Percentiles rank a stretch among this genome's conserved stretches.
These are phyloP conservation scores for Lactarius sp. DNA, from an alignment of 768 basidiomycete species.

Conservation along the genomic window DNA sequence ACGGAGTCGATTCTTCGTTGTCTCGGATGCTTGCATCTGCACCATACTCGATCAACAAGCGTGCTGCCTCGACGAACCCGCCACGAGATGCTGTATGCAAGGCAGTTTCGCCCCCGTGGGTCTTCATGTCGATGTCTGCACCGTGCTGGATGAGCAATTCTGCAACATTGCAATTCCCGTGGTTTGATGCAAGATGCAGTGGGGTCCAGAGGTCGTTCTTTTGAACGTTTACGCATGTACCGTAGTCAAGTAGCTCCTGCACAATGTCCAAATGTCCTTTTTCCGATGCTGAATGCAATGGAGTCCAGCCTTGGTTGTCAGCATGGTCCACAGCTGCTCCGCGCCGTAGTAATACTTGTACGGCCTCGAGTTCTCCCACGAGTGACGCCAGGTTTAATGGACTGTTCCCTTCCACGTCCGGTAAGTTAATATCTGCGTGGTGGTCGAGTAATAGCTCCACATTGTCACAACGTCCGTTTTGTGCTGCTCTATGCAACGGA, in stretches of 20 bases:
- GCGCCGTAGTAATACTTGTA: background rate
- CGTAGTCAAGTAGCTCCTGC: too few species aligned
- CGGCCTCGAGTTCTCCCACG: background rate
- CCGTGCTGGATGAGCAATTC: too few species aligned
- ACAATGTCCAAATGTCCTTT: background rate
- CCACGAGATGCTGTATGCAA: too few species aligned
- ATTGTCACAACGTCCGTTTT: background rate
- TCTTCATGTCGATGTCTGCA: too few species aligned
- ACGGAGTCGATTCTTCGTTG: background rate
- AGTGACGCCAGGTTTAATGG: background rate
- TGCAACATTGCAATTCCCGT: too few species aligned
- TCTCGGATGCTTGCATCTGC: background rate
- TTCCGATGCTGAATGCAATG: background rate
- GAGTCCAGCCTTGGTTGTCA: background rate
- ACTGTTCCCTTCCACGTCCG: background rate
- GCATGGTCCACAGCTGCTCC: background rate
- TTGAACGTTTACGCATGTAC: too few species aligned
- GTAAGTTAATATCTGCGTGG: background rate
- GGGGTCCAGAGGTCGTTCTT: too few species aligned
- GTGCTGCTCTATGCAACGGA: background rate
- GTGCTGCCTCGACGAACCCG: too few species aligned
- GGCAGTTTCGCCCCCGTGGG: too few species aligned
- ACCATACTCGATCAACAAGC: background rate
- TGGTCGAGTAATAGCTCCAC: background rate
- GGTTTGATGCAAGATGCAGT: too few species aligned